Evolutionary conservation across 1,139 yeast genomes (phyloP), one percentile per base, ranked within the genome.

Genomic region (Yamadazyma diospyri): DNA sequence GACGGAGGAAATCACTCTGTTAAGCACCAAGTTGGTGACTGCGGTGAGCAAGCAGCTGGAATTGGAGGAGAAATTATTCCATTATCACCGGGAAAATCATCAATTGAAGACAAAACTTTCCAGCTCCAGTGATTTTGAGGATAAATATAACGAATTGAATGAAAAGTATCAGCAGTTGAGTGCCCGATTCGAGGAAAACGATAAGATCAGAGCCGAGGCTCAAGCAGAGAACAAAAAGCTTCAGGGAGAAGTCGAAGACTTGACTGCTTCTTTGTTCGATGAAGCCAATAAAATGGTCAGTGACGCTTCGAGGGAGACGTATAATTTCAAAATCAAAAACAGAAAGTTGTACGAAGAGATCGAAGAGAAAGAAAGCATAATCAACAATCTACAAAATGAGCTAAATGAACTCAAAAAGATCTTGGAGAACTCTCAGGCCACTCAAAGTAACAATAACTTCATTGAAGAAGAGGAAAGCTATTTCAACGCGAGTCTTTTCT

Each of bases 201-300:
- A 25, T 2, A 60, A 57, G 30, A 61, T 61, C 28, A 68, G 72
- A 34, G 55, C 49, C n/a, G 67, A 57, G 3, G 78, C 84, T 1
- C 84, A 81, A 41, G 60, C 64, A 12, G 81, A 81, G 43, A 79
- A 76, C 30, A 63, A 67, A 31, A 70, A 73, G 41, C 57, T 86
- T 29, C 72, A 78, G 38, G 73, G 68, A 13, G 95, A 86, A 52
- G 82, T 85, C 18, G 92, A 83, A 51, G 94, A 85, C 28, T 62
- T 86, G 34, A 75, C 87, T 1, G 86, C 80, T 2, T 76, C 87
- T 2, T 59, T 85, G 27, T 85, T 85, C 53, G 81, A 76, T 46
- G 92, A 84, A 50, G 95, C 95, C 14, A 84, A 84, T 51, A 69
- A 71, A 31, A 83, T 82, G 84, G 95, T 85, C 10, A 75, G 78